Evolutionary conservation across 2,329 filamentous ascomycete species (phyloP).

Genomic region (Helicocarpus griseus): DNA sequence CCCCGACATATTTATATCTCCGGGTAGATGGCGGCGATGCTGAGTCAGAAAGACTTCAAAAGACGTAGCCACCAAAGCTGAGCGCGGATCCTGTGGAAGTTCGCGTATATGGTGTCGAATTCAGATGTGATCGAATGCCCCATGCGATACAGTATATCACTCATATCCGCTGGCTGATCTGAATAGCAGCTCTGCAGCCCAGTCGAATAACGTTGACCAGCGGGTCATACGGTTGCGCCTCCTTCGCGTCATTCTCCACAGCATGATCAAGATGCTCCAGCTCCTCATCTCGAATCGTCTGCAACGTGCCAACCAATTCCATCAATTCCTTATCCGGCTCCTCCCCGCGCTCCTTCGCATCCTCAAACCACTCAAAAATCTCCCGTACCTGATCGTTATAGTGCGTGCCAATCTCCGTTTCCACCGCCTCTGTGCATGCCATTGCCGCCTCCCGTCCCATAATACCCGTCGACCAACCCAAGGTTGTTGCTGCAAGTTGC

Average conservation of each 20-base stretch:
- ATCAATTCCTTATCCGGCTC: conserved; percentile 69
- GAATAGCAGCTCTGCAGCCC: conserved; percentile 89
- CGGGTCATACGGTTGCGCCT: conserved; percentile 81
- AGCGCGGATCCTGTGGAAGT: too few species aligned
- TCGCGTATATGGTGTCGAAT: too few species aligned
- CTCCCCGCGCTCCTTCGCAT: conserved; percentile 68
- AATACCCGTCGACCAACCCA: conserved; percentile 83
- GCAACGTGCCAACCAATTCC: conserved; percentile 61
- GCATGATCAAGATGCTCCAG: conserved; percentile 94
- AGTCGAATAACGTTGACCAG: conserved; percentile 77
- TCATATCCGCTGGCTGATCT: conserved; percentile 55
- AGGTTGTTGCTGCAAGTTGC: conserved; percentile 64
- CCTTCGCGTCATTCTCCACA: conserved; percentile 82
- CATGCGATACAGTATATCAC: too few species aligned
- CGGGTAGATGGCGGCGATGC: too few species aligned
- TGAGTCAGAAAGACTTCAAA: too few species aligned
- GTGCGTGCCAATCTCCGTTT: conserved; percentile 93
- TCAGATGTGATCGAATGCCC: too few species aligned
- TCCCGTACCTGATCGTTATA: conserved; percentile 87
- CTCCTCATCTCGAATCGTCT: conserved; percentile 87
- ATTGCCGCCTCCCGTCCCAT: conserved; percentile 91
- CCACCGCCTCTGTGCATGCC: conserved; percentile 96
- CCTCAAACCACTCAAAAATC: conserved; percentile 68
- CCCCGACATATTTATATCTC: too few species aligned
- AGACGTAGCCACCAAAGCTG: too few species aligned